phyloP scores from a whole-genome alignment of 73 alveolate species.

The Symbiodinium pilosum region DNA sequence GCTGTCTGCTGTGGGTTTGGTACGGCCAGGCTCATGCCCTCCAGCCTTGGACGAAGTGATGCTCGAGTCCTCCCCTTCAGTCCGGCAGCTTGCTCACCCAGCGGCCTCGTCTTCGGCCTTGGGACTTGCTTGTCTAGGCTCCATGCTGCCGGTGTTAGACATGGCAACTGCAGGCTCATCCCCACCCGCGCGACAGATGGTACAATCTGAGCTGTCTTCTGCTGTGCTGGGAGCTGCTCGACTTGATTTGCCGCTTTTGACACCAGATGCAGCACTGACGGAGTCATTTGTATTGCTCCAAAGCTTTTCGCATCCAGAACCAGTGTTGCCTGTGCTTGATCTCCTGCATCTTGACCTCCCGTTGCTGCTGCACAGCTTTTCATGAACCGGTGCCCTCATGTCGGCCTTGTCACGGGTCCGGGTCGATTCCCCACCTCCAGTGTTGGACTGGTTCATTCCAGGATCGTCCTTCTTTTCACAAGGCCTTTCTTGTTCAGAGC shows the following conservation, averaged over 20 bases:
- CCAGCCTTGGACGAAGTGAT: neutral
- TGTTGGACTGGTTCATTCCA: conserved; percentile 21
- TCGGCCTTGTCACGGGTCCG: neutral
- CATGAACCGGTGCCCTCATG: neutral
- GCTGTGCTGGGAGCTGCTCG: neutral
- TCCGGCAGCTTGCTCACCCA: neutral
- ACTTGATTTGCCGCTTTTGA: neutral
- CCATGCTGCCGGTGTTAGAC: neutral
- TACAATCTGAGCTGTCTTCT: neutral
- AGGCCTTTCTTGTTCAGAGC: conserved; percentile 5
- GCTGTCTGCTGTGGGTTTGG: neutral
- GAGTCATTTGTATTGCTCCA: neutral
- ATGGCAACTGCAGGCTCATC: neutral
- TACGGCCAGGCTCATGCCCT: neutral
- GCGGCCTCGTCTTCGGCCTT: neutral
- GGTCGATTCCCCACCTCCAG: neutral
- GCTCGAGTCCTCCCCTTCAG: neutral
- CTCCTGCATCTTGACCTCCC: neutral
- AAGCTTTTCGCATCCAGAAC: neutral
- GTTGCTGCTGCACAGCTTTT: neutral
- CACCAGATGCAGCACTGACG: neutral
- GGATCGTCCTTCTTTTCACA: conserved; percentile 17
- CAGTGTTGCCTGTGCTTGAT: neutral
- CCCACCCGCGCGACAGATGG: neutral
- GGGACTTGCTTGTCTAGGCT: neutral